Percentiles rank a stretch among this genome's conserved stretches.
Conservation (phyloP, 352 stramenopile genomes). For the Pythium aquatile region DNA sequence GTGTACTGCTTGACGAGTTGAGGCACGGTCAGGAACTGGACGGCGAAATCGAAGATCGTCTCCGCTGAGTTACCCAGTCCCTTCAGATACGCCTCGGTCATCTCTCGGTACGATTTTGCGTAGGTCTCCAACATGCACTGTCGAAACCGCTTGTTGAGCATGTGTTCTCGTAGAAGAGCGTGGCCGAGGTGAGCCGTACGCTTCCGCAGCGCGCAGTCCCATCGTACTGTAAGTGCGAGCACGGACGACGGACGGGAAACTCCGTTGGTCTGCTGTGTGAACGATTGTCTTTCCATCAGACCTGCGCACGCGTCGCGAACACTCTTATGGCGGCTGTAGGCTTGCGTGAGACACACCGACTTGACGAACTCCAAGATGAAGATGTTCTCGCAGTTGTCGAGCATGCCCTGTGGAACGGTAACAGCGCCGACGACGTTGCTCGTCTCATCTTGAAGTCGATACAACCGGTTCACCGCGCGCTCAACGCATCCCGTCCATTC, state of each 20-base stretch:
- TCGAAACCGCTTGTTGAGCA: constrained; percentile 71
- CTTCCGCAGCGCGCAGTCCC: constrained; percentile 69
- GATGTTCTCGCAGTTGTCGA: constrained; percentile 13
- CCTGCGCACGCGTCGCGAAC: constrained; percentile 62
- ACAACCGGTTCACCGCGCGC: constrained; percentile 4
- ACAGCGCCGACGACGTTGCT: neutral
- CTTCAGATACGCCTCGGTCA: constrained; percentile 77
- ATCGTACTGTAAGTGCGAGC: constrained; percentile 52
- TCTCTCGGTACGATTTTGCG: constrained; percentile 59
- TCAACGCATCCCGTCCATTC: constrained; percentile 13
- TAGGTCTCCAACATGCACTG: constrained; percentile 78
- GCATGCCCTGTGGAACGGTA: neutral
- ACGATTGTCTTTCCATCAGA: constrained; percentile 46
- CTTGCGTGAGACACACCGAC: constrained; percentile 48
- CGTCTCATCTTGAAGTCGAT: constrained; percentile 4
- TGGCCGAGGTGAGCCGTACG: constrained; percentile 55
- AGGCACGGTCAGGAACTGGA: constrained; percentile 83
- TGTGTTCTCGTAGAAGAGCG: constrained; percentile 68
- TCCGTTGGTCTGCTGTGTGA: constrained; percentile 16
- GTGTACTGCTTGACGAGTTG: constrained; percentile 81
- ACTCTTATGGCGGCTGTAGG: constrained; percentile 52
- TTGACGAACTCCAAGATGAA: constrained; percentile 21
- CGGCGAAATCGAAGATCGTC: constrained; percentile 87
- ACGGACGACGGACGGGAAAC: constrained; percentile 29
- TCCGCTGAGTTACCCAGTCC: constrained; percentile 81